Evolutionary conservation across 1,139 yeast genomes (phyloP).

Genomic region (Geotrichum europaeum): DNA sequence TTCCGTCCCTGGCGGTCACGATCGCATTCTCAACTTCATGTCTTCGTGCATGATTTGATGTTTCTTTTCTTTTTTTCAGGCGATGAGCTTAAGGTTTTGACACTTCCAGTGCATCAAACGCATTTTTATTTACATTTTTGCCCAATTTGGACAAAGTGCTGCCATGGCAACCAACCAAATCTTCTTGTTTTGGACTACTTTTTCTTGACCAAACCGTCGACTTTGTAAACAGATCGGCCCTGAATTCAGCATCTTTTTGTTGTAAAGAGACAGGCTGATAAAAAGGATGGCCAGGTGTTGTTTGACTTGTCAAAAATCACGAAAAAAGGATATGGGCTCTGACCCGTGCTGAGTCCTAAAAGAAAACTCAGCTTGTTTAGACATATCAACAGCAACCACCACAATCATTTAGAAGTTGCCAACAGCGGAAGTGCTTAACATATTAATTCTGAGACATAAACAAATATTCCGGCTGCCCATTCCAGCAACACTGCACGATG

Average conservation of each 20-base stretch:
- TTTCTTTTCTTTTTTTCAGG: not conserved
- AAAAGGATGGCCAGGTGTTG: no score
- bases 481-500: no score
- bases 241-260: not conserved
- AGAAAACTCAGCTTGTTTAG: not conserved
- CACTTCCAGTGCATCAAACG: not conserved
- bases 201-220: not conserved
- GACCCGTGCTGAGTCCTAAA: not conserved
- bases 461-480: no score
- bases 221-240: not conserved
- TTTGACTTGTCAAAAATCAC: no score
- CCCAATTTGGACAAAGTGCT: not conserved
- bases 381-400: not conserved
- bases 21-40: not conserved
- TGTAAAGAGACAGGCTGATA: not conserved
- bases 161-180: not conserved
- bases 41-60: not conserved
- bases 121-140: not conserved
- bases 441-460: no score
- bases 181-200: not conserved
- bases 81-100: not conserved
- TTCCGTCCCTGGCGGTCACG: not conserved
- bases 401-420: not conserved
- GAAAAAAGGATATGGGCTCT: not conserved
- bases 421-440: not conserved